Conservation (phyloP, 2,329 filamentous ascomycete genomes). For the Blastomyces gilchristii region DNA sequence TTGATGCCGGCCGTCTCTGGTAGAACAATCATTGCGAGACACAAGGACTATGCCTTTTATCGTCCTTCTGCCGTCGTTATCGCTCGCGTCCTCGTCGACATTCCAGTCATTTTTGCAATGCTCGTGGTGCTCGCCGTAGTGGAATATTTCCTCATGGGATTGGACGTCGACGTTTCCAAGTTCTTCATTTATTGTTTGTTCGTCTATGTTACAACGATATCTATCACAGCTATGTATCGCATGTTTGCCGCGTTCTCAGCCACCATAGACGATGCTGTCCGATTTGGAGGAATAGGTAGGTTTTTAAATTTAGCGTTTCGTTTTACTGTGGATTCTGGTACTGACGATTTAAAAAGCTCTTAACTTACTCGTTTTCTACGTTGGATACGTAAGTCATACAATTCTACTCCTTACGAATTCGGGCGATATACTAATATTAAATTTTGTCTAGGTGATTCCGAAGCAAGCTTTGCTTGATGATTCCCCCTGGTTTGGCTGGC, state of each 20-base stretch:
- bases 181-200: conserved; percentile 9
- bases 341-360: conserved; percentile 19
- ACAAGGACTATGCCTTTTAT: conserved; percentile 60
- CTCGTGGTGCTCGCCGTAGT: conserved; percentile 52
- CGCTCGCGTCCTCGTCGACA: conserved; percentile 53
- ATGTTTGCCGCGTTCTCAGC: conserved; percentile 56
- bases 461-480: conserved; percentile 46
- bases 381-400: conserved; percentile 8
- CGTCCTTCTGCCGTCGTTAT: conserved; percentile 55
- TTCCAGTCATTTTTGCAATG: conserved; percentile 51
- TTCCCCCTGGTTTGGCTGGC: conserved; percentile 59
- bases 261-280: conserved; percentile 55
- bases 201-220: conserved; percentile 6
- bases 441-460: conserved; percentile 41
- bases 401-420: neutral
- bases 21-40: conserved; percentile 57
- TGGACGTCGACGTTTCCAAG: conserved; percentile 11
- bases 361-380: conserved; percentile 6
- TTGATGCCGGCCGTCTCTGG: conserved; percentile 67
- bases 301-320: conserved; percentile 52
- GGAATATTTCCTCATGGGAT: conserved; percentile 45
- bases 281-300: conserved; percentile 47
- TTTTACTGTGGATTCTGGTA: conserved; percentile 51
- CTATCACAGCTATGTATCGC: conserved; percentile 49
- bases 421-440: neutral